Evolutionary conservation across 345 rosid genomes (phyloP).

Genomic region (Citropsis articulata): DNA sequence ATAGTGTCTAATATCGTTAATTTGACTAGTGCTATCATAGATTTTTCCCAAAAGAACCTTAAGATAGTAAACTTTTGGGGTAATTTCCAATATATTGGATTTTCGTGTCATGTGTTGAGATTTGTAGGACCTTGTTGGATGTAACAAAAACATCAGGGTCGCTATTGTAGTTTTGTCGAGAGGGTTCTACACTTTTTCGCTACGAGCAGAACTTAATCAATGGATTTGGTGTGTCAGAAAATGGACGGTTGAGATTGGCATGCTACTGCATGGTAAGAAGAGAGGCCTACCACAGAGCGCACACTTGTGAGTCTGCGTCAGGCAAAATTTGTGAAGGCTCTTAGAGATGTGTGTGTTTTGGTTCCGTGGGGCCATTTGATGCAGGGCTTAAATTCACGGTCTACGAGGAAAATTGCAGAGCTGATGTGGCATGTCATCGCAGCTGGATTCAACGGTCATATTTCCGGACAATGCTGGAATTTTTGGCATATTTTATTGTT

Average conservation of each 20-base stretch:
- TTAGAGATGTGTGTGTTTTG: no score
- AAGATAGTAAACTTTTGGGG: background rate
- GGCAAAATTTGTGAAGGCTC: background rate
- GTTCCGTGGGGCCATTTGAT: background rate
- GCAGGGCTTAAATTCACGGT: background rate
- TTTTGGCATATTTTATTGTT: background rate
- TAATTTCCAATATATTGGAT: background rate
- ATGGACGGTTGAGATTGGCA: conserved; percentile 12
- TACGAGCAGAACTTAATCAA: background rate
- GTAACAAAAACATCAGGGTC: background rate
- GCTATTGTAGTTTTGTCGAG: background rate
- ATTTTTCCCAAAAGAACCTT: no score
- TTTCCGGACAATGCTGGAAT: background rate
- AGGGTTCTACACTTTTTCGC: no score
- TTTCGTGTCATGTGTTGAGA: background rate
- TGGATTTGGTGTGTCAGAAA: background rate
- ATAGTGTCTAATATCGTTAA: no score
- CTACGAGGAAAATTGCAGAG: conserved; percentile 10
- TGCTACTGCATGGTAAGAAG: background rate
- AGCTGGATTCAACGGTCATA: conserved; percentile 9
- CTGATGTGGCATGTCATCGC: conserved; percentile 4
- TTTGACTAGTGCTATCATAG: no score
- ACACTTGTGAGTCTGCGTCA: background rate
- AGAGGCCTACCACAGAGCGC: conserved; percentile 6
- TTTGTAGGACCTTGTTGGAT: background rate